Evolutionary conservation across 352 stramenopile species (phyloP), one percentile per base, ranked within the genome.

Genomic region (Pythium insidiosum): DNA sequence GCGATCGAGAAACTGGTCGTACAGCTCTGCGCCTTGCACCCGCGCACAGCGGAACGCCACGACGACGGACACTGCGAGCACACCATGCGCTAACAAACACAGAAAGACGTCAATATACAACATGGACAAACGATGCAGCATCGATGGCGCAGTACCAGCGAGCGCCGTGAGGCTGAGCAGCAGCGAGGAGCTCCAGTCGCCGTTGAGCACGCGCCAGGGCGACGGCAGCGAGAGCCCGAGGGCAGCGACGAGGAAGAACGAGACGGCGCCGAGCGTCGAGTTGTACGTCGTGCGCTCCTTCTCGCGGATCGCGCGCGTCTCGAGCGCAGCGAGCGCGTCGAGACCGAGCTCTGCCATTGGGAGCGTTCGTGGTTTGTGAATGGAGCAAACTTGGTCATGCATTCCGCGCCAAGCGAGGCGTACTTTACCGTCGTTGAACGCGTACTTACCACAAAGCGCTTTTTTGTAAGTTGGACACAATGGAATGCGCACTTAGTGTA

Each of bases 121-220:
- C 13, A 31, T 26, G 38, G 26, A 20, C 3, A 9, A 42, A 13
- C 28, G 18, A 19, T 33, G 12, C 4, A 10, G 24, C 25, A 10
- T n/a, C 25, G 21, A 53, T 26, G 1, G 4, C 4, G 23, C 43
- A 48, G 44, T 34, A 84, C 73, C 70, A 34, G 53, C 46, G 23
- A 85, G 63, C n/a, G 63, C 73, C 40, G 76, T 6, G 18, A 88
- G 49, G 71, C 70, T 83, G 30, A 57, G 62, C 33, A 75, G 6
- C 16, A 61, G 30, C 28, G 39, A 51, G 33, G 44, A 53, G 43
- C 72, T 89, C 73, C 73, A 89, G 25, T 87, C 71, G 69, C 73
- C 73, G 39, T 83, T 85, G 23, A 89, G 45, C 37, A 89, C 66
- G 38, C 68, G 69, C 73, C 77, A 86, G 2, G 73, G 66, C 37